These are phyloP conservation scores for Leccinellum rugosiceps DNA, from an alignment of 768 basidiomycete genomes.

Conservation along the genomic window DNA sequence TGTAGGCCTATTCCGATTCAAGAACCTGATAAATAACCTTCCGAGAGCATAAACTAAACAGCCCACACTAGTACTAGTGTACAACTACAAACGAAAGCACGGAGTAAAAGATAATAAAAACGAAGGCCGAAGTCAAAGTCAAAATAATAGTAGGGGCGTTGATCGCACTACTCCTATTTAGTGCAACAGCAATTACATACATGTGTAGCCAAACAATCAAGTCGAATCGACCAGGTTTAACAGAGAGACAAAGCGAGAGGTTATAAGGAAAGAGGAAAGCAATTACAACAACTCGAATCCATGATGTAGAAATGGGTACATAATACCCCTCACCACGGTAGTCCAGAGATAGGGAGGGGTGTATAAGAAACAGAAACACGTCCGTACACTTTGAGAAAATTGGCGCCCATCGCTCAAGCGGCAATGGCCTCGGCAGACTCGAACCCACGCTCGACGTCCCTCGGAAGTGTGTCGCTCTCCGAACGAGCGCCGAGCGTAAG, in stretches of 20 bases:
- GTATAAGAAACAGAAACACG: neutral
- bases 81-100: too few species aligned
- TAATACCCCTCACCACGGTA: neutral
- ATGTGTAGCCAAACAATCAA: neutral
- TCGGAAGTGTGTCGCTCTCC: slow-evolving; percentile 28
- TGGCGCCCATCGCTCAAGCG: slow-evolving; percentile 4
- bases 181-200: neutral
- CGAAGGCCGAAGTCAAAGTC: neutral
- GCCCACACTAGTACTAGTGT: too few species aligned
- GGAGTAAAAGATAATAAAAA: neutral
- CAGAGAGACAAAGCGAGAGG: neutral
- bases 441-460: slow-evolving; percentile 28
- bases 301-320: neutral
- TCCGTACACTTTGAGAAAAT: neutral
- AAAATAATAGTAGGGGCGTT: too few species aligned
- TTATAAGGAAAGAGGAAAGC: neutral
- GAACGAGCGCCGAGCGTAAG: slow-evolving; percentile 16
- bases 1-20: too few species aligned
- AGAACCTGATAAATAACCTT: too few species aligned
- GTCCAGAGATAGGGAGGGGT: neutral
- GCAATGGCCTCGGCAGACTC: slow-evolving; percentile 8
- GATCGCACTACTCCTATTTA: neutral
- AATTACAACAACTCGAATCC: neutral
- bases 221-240: neutral
- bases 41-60: too few species aligned